Base-by-base conservation (phyloP, 768 basidiomycete species). In the Trametes maxima region DNA sequence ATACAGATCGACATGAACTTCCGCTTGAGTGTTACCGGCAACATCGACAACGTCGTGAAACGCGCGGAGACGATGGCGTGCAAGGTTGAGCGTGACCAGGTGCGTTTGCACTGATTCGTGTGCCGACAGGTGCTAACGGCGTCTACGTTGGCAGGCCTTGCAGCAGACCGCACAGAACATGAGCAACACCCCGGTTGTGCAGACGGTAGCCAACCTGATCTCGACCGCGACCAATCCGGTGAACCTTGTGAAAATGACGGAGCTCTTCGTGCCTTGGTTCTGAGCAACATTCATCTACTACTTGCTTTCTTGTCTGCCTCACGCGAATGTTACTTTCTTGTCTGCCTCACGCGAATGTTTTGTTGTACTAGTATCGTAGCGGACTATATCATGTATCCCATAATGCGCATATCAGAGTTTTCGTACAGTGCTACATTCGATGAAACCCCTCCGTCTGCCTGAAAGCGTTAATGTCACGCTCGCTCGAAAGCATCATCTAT, bases 181-280 rank as follows among this genome's bases (percentile, higher is more conserved):
- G 49, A 75, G 75, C 65, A 76, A 50, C 14, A 79, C 77, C 28
- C 87, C 89, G 1, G 85, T 90, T n/a, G 75, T 90, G 45, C 90
- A 94, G 70, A 91, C 90, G 1, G 85, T 94, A 55, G 87, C 87
- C 28, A 90, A 86, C 68, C 80, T 97, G 19, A 88, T 98, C 60
- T 89, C 90, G 0, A 84, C 82, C 39, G 94, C 96, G 16, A 93
- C 94, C 4, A 92, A 95, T 69, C 93, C 94, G 1, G 76, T 89
- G 25, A 87, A 90, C 62, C 81, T 98, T 8, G 86, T 88, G 60
- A 90, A 89, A 72, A 92, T 94, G 89, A 84, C 86, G 33, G 94
- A 96, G 71, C 79, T 85, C 25, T 95, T 88, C 69, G 82, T 89
- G 65, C 90, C 94, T 5, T 96, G 94, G 92, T 93, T 92, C 74